Evolutionary conservation across 345 rosid genomes (phyloP).

Genomic region (Citrus medica): DNA sequence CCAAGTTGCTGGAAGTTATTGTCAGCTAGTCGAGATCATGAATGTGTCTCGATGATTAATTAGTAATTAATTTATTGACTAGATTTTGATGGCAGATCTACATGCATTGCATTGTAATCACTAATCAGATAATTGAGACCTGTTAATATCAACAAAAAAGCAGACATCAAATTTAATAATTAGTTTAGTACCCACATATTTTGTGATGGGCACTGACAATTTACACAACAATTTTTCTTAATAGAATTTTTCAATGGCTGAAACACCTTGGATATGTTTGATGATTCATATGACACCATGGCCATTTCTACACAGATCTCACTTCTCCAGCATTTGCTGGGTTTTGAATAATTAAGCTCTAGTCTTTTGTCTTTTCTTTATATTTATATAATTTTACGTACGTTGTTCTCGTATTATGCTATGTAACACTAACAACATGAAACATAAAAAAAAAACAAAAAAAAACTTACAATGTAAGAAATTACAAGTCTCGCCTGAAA

Average conservation of each 20-base stretch:
- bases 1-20: slow-evolving; percentile 3
- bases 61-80: not conserved
- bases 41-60: not conserved
- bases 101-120: slow-evolving; percentile 1
- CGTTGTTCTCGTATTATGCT: too few species aligned
- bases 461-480: too few species aligned
- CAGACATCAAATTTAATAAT: not conserved
- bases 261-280: not conserved
- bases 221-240: not conserved
- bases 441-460: too few species aligned
- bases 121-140: not conserved
- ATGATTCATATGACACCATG: not conserved
- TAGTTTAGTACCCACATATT: not conserved
- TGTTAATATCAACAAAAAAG: not conserved
- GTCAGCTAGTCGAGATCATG: slow-evolving; percentile 4
- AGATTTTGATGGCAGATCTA: not conserved
- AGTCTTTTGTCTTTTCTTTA: not conserved
- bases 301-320: not conserved
- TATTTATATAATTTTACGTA: too few species aligned
- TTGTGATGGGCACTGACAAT: not conserved
- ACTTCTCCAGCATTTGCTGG: not conserved
- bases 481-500: too few species aligned
- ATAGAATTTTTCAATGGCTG: not conserved
- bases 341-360: not conserved
- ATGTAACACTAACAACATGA: too few species aligned